A percentile compares a stretch with the other conserved stretches of the same genome.
phyloP scores from a whole-genome alignment of 2,329 filamentous ascomycete species.

The Paraconiothyrium sp. region DNA sequence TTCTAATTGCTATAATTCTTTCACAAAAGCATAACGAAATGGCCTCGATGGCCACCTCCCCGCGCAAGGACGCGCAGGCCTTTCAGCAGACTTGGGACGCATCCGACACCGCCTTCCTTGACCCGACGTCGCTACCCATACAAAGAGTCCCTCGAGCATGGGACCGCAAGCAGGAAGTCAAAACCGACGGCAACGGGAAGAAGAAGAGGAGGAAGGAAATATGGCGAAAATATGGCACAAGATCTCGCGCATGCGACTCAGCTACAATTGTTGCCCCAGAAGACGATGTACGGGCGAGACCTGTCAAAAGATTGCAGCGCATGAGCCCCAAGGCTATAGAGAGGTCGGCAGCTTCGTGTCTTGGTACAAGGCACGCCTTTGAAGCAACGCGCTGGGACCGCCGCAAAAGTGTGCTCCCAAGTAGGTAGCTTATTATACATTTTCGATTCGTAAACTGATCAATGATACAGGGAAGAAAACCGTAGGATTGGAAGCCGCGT shows the following conservation, averaged over 20 bases:
- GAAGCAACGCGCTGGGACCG: conserved; percentile 50
- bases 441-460: conserved; percentile 22
- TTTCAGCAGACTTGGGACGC: conserved; percentile 54
- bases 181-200: conserved; percentile 46
- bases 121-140: conserved; percentile 53
- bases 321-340: conserved; percentile 45
- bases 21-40: conserved; percentile 18
- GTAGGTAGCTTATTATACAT: conserved; percentile 27
- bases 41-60: conserved; percentile 40
- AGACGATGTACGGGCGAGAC: conserved; percentile 48
- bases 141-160: conserved; percentile 57
- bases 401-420: conserved; percentile 46
- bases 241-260: conserved; percentile 34
- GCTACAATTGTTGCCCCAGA: conserved; percentile 30
- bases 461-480: conserved; percentile 37
- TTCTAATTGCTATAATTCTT: conserved; percentile 24
- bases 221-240: conserved; percentile 55
- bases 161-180: conserved; percentile 58
- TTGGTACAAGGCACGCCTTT: conserved; percentile 42
- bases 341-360: conserved; percentile 29
- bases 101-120: conserved; percentile 53
- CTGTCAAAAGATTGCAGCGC: conserved; percentile 58
- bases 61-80: conserved; percentile 38
- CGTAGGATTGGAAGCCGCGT: conserved; percentile 11
- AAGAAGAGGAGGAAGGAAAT: conserved; percentile 56